Conservation (phyloP, 2,329 filamentous ascomycete genomes). For the Fusarium sp. region DNA sequence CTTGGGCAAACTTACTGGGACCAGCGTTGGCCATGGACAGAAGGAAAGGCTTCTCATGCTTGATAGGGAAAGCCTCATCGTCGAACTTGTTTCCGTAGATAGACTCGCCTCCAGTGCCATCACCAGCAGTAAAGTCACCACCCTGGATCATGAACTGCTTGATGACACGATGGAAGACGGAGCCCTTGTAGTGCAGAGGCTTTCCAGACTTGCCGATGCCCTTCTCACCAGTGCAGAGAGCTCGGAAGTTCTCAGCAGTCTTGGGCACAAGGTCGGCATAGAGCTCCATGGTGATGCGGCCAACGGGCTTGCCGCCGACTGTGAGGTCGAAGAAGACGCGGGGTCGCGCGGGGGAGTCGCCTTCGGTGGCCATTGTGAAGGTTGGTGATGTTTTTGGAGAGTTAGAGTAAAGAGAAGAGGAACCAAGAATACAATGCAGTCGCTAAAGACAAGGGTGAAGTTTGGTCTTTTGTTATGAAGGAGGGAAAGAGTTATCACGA, state of each 20-base stretch:
- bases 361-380: slow-evolving; percentile 55
- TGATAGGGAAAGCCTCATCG: slow-evolving; percentile 92
- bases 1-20: slow-evolving; percentile 68
- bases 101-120: slow-evolving; percentile 94
- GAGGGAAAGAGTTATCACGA: neutral
- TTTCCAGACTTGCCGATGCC: slow-evolving; percentile 83
- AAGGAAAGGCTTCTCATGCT: slow-evolving; percentile 93
- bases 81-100: slow-evolving; percentile 98
- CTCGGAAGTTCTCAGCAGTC: slow-evolving; percentile 96
- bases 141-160: slow-evolving; percentile 97
- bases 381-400: neutral
- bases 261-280: slow-evolving; percentile 83
- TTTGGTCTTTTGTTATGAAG: slow-evolving; percentile 8
- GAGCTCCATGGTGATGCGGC: slow-evolving; percentile 88
- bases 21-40: slow-evolving; percentile 99
- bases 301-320: slow-evolving; percentile 77
- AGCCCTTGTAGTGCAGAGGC: slow-evolving; percentile 92
- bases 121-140: slow-evolving; percentile 94
- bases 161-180: slow-evolving; percentile 94
- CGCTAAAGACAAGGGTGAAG: slow-evolving; percentile 7
- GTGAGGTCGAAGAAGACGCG: slow-evolving; percentile 95
- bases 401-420: neutral
- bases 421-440: neutral
- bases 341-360: slow-evolving; percentile 66
- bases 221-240: slow-evolving; percentile 95